Evolutionary conservation across 2,329 filamentous ascomycete genomes (phyloP).

Genomic region (Xylaria sp.): DNA sequence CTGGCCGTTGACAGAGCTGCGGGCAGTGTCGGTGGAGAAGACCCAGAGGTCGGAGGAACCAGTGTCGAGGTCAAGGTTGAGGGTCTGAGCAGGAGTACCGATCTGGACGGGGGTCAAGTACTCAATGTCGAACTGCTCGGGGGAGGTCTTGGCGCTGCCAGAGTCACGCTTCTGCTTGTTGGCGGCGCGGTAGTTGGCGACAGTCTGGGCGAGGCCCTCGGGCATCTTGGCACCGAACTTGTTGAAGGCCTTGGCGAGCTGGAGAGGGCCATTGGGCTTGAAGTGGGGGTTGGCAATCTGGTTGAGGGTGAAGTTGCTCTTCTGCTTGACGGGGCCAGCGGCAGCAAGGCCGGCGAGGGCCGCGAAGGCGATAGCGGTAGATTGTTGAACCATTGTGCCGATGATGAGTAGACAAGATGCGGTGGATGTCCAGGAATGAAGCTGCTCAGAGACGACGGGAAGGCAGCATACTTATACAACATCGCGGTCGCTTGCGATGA

Average conservation of each 20-base stretch:
- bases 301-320: constrained; percentile 26
- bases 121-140: constrained; percentile 30
- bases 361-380: constrained; percentile 11
- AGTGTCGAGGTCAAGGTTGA: constrained; percentile 34
- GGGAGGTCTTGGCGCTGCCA: constrained; percentile 27
- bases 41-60: constrained; percentile 36
- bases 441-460: constrained; percentile 3
- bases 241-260: constrained; percentile 29
- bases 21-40: constrained; percentile 28
- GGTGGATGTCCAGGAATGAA: constrained; percentile 2
- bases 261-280: constrained; percentile 26
- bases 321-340: constrained; percentile 22
- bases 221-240: constrained; percentile 29
- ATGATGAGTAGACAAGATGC: neutral
- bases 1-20: constrained; percentile 27
- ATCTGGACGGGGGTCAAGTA: constrained; percentile 32
- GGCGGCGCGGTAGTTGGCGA: constrained; percentile 22
- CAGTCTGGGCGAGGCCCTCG: constrained; percentile 23
- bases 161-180: constrained; percentile 22
- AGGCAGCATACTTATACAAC: constrained; percentile 13
- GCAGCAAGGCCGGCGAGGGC: constrained; percentile 25
- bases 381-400: constrained; percentile 17
- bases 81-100: constrained; percentile 31
- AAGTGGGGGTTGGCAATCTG: constrained; percentile 27
- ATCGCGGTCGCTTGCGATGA: neutral